A percentile compares a stretch with the other conserved stretches of the same genome.
phyloP scores from a whole-genome alignment of 805 yeast species.

The Candida sonorensis region DNA sequence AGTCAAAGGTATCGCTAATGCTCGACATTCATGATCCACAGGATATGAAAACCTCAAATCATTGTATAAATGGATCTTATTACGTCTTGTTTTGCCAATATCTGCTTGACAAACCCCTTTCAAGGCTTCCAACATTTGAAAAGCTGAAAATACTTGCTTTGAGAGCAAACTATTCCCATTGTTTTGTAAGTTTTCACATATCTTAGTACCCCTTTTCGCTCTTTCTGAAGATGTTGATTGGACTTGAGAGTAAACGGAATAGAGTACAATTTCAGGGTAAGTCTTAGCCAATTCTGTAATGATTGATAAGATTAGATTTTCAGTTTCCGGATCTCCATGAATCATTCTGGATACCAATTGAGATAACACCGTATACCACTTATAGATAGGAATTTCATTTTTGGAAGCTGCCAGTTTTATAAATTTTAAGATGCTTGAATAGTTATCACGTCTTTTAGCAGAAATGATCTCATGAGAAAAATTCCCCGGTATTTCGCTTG shows the following conservation, averaged over 20 bases:
- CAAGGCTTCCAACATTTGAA: conserved; percentile 34
- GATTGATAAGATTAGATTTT: conserved; percentile 48
- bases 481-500: conserved; percentile 19
- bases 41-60: conserved; percentile 34
- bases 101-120: conserved; percentile 37
- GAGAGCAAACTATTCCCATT: conserved; percentile 10
- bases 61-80: conserved; percentile 30
- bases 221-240: conserved; percentile 50
- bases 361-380: conserved; percentile 81
- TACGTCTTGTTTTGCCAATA: conserved; percentile 28
- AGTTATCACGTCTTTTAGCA: conserved; percentile 28
- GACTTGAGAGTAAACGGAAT: conserved; percentile 70
- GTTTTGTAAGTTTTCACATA: conserved; percentile 30
- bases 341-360: conserved; percentile 77
- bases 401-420: conserved; percentile 36
- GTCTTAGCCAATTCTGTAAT: conserved; percentile 48
- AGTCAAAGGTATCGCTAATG: conserved; percentile 68
- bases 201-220: conserved; percentile 36
- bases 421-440: conserved; percentile 42
- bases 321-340: conserved; percentile 53
- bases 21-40: conserved; percentile 21
- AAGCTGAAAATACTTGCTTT: conserved; percentile 21
- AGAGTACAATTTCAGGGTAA: conserved; percentile 81
- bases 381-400: conserved; percentile 39
- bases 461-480: conserved; percentile 19